Base-by-base conservation (phyloP, 257 asterid species). In the Petunia axillaris region DNA sequence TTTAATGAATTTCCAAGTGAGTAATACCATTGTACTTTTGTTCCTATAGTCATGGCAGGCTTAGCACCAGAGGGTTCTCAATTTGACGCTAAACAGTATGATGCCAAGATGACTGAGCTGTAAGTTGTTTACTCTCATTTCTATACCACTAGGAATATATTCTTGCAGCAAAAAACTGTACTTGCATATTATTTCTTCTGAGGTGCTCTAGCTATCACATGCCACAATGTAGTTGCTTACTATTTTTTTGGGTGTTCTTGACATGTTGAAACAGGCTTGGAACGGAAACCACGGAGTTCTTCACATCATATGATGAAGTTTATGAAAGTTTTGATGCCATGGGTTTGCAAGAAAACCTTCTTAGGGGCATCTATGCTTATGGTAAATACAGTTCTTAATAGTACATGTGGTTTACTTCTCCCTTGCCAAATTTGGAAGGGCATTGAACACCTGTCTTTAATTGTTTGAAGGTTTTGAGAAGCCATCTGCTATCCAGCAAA, bases 401-500 rank as follows among this genome's bases (percentile, higher is more conserved):
- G 41, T 16, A 46, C 57, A 70, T 25, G 10, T 46, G 76, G 3
- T 70, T 70, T 46, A 8, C 76, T 37, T 68, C 44, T 35, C 38
- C 43, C 11, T 81, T 52, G 38, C n/a, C 75, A 36, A 54, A 14
- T 40, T 37, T 77, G 38, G 46, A 5, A 16, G 39, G 76, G 76
- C 25, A 70, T 25, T 70, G 55, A 44, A 68, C 76, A n/a, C 39
- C 15, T n/a, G 4, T 36, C 14, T 64, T 58, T 11, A 57, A 41
- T 81, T 73, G 6, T 39, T 59, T 81, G 54, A 76, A 87, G 90
- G 90, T 82, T 87, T 85, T 80, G 91, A 87, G 84, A 87, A 87
- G 85, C 91, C 91, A 39, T 87, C 89, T 59, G 91, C 91, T 10
- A 87, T 87, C 39, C 89, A 87, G 64, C 89, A 87, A 79, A 85